phyloP scores from a whole-genome alignment of 805 yeast species.

The Nakazawaea siamensis region DNA sequence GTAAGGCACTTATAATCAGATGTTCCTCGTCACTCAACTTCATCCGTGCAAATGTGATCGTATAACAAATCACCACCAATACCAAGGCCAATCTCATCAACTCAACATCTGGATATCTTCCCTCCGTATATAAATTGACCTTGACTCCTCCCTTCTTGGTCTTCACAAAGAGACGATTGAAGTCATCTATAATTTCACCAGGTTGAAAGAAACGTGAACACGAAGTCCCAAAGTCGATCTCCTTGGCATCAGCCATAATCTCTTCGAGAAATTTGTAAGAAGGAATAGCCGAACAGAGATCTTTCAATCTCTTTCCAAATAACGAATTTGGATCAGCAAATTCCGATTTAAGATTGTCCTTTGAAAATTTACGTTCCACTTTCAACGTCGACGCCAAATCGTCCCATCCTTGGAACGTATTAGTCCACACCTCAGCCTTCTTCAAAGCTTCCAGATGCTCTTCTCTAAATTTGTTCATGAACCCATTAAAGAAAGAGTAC shows the following conservation, averaged over 20 bases:
- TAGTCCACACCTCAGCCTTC: no score
- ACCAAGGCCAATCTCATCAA: slow-evolving; percentile 4
- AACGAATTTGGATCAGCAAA: no score
- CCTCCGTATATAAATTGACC: slow-evolving; percentile 4
- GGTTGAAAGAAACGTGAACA: no score
- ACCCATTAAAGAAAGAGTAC: neutral
- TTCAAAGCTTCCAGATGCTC: slow-evolving; percentile 1
- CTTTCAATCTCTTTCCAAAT: slow-evolving; percentile 10
- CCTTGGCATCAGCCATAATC: no score
- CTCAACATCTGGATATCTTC: slow-evolving; percentile 2
- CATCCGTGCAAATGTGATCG: slow-evolving; percentile 1
- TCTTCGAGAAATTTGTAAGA: slow-evolving; percentile 2
- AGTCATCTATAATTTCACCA: slow-evolving; percentile 3
- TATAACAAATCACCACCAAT: slow-evolving; percentile 6
- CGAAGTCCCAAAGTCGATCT: no score
- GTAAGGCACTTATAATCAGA: no score
- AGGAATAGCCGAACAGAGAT: slow-evolving; percentile 5
- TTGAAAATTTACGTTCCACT: no score
- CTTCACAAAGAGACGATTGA: slow-evolving; percentile 5
- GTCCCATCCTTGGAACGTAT: no score
- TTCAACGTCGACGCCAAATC: no score
- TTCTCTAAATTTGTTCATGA: neutral
- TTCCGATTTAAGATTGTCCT: no score
- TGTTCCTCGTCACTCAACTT: no score
- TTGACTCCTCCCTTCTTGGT: slow-evolving; percentile 9